Evolutionary conservation across 2,329 filamentous ascomycete genomes (phyloP), one percentile per base, ranked within the genome.

Genomic region (Cladosporium phlei): DNA sequence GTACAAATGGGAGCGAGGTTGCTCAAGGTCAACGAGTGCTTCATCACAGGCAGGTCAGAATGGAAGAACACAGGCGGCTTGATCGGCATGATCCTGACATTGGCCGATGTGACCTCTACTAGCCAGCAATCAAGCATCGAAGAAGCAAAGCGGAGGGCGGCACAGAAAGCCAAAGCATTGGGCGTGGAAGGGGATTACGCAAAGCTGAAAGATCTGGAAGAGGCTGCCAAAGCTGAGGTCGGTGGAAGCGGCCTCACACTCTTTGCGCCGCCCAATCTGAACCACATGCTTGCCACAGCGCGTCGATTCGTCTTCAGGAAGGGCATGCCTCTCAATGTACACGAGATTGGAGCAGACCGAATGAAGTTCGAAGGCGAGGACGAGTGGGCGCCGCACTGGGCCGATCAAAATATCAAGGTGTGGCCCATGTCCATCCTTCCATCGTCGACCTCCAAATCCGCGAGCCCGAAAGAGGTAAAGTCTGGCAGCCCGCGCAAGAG

Each of bases 281-380:
- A 82, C 35, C 85, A 96, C 60, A 76, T 80, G 5, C 67, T 98
- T 47, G 90, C 88, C n/a, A 87, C 89, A 0, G 83, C 85, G 12
- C 79, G 93, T 35, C 74, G 83, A 24, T 95, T 95, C 66, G 80
- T 97, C 39, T 91, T 96, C 58, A 79, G 93, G 28, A 89, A 87
- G 57, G 84, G 87, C 0, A 76, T 95, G 62, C 84, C 85, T 0
- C 68, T 96, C n/a, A 71, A 70, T 24, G 75, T 84, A 1, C 74
- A 80, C 52, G 93, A 98, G 65, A 77, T 86, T 38, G 68, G 71
- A 30, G 56, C 68, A 8, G 72, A 60, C 50, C 43, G 46, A 47
- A 52, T 51, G 10, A 52, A 59, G 10, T 44, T 57, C 3, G 52
- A 55, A 11, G 50, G 51, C n/a, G 61, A 58, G 49, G 58, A 60